Conservation (phyloP, 2,329 filamentous ascomycete species). For the Zasmidium angulare region DNA sequence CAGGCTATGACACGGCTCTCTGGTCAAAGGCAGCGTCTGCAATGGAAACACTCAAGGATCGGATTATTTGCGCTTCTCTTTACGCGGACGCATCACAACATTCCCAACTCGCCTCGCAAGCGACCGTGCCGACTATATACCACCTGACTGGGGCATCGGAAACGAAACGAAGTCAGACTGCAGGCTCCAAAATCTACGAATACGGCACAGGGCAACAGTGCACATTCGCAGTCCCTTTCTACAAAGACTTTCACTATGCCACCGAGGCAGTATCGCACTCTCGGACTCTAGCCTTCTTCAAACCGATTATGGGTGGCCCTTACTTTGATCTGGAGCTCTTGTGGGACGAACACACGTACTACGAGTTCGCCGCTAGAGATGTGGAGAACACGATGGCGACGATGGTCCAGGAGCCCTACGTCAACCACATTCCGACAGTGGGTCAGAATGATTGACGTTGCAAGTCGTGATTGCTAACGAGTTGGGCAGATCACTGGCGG, state of each 20-base stretch:
- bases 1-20: conserved; percentile 16
- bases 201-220: conserved; percentile 48
- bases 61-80: conserved; percentile 35
- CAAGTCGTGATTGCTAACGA: neutral
- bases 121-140: conserved; percentile 25
- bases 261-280: conserved; percentile 65
- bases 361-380: conserved; percentile 67
- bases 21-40: conserved; percentile 26
- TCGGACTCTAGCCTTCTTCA: conserved; percentile 64
- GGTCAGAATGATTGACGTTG: neutral
- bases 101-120: conserved; percentile 16
- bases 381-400: conserved; percentile 76
- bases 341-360: conserved; percentile 75
- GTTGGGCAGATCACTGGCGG: conserved; percentile 57
- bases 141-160: conserved; percentile 26
- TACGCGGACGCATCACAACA: conserved; percentile 31
- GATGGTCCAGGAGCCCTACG: conserved; percentile 77
- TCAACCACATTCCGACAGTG: conserved; percentile 70
- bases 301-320: conserved; percentile 61
- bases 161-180: conserved; percentile 16
- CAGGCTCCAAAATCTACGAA: conserved; percentile 35
- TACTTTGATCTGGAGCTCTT: conserved; percentile 73
- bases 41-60: conserved; percentile 23
- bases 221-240: conserved; percentile 53
- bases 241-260: conserved; percentile 52